Evolutionary conservation across 1,284 basidiomycete species (phyloP), one percentile per base, ranked within the genome.

Genomic region (Taiwanofungus camphoratus): DNA sequence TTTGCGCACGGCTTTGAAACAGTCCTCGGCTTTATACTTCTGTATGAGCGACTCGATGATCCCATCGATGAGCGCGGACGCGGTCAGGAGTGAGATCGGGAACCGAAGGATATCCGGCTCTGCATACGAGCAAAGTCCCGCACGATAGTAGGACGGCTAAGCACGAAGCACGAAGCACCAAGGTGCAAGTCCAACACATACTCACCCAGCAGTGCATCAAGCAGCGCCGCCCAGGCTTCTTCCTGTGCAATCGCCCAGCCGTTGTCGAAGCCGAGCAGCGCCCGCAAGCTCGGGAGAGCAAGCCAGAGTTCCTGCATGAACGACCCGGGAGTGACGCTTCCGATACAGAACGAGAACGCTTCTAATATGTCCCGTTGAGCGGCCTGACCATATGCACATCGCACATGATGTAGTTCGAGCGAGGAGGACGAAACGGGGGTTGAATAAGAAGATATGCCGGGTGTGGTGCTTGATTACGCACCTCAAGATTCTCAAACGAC

Each of bases 291-390:
- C 0, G 78, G 71, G 4, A 78, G 61, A 3, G 74, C 73, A 21
- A 55, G 48, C 76, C 76, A 80, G 0, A 83, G 54, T 46, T 83
- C 78, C 42, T 76, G 71, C 49, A 83, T 53, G 31, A 79, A 60
- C 15, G 70, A 67, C 46, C 76, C 76, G 0, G 81, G 82, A 0
- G 77, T 79, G 22, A 66, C 64, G 30, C 59, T 65, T 1, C 76
- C 76, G 5, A 83, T 56, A 27, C 60, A 59, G 55, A 73, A 81
- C 4, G 61, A 53, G 27, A 82, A 60, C 0, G 69, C 64, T 0
- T 60, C 57, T n/a, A 83, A 60, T 30, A 83, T 57, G 39, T 79
- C 75, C 18, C 75, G 70, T 48, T 84, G 79, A 3, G 76, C 70
- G 34, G 61, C 61, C 79, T 82, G 34, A 24, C 12, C 20, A 37